Percentiles rank a stretch among this genome's conserved stretches.
Evolutionary conservation across 164 flowering plant genomes (phyloP).

Genomic region (Umbilicus rupestris): DNA sequence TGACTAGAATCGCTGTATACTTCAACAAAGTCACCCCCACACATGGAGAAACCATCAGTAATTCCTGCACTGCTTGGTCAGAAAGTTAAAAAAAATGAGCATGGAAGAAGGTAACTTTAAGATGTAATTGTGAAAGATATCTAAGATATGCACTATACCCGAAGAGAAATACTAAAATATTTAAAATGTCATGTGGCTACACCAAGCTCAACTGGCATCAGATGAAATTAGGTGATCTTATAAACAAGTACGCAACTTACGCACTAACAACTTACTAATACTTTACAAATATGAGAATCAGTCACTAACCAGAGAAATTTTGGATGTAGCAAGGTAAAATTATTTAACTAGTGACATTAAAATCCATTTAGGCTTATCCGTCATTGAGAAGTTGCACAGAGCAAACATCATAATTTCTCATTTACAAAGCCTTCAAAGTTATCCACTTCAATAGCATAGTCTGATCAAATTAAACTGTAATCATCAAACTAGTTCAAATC

Average conservation of each 20-base stretch:
- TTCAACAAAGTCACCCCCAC: conserved; percentile 98
- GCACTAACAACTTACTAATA: no score
- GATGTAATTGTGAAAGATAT: background rate
- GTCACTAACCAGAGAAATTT: background rate
- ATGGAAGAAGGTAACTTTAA: background rate
- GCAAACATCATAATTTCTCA: conserved; percentile 1
- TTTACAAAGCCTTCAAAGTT: background rate
- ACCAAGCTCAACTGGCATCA: background rate
- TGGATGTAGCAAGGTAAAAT: no score
- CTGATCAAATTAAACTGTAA: background rate
- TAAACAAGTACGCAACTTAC: background rate
- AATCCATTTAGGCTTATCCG: no score
- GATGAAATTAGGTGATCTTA: background rate
- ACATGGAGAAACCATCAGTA: conserved; percentile 98
- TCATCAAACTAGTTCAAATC: background rate
- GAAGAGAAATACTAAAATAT: background rate
- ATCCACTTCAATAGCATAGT: background rate
- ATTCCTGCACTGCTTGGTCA: conserved; percentile 77
- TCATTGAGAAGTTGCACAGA: background rate
- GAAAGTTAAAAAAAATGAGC: conserved; percentile 9
- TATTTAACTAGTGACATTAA: no score
- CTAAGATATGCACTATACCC: background rate
- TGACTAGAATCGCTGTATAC: conserved; percentile 82
- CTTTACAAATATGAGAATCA: background rate
- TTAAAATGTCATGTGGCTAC: background rate